Evolutionary conservation across 768 basidiomycete species (phyloP), one percentile per base, ranked within the genome.

Genomic region (Lentinula detonsa): DNA sequence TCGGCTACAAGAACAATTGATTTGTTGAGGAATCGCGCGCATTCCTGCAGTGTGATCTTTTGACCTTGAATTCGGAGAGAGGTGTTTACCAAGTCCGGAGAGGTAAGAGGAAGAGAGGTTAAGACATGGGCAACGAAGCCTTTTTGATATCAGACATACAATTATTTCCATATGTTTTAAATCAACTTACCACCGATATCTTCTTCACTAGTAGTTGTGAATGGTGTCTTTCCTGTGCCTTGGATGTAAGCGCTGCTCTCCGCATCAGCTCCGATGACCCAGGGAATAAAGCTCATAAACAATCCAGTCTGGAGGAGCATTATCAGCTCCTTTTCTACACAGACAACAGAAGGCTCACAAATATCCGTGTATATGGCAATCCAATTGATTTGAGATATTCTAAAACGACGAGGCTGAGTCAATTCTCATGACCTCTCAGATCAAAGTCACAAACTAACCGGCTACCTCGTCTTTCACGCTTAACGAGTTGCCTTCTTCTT

Each of bases 31-130:
- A 52, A 65, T 62, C 5, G 67, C 23, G 62, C 75, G 18, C 71
- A 57, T 0, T 69, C 64, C 13, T 64, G 57, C 7, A 74, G 66
- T 4, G 67, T 68, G 6, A 43, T 60, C 2, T 71, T 68, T 28
- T 75, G 69, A 16, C 75, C 75, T 60, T 77, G 63, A 33, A 76
- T 68, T 21, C 74, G 74, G 65, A 76, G 71, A 4, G 67, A 69
- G 1, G 60, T 63, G 55, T 77, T 61, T 8, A 69, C 68, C n/a
- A 74, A 67, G 33, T 68, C 63, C 3, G 55, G 40, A 5, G 55
- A 56, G 10, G 63, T 56, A 0, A 63, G 50, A 0, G 75, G 70
- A 4, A 74, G 59, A 1, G 69, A 66, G 7, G 74, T 75, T 55
- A 76, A 66, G 45, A 74, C 63, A 49, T 77, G 66, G 15, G 68